Percentiles rank a stretch among this genome's conserved stretches.
These are phyloP conservation scores for Dioscorea dumetorum DNA, from an alignment of 106 monocot genomes.

Conservation along the genomic window DNA sequence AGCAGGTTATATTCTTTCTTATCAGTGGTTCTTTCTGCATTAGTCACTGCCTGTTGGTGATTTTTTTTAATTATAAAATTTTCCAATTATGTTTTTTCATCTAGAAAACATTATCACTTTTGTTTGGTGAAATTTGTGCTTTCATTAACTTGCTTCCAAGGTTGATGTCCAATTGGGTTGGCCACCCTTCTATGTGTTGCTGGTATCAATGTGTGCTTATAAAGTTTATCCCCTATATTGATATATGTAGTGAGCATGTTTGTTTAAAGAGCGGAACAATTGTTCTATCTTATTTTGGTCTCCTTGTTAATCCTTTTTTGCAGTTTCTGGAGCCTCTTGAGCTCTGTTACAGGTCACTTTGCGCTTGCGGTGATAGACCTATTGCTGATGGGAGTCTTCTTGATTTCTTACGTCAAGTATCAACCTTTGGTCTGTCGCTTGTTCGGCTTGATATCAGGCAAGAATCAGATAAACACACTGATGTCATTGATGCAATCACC, in stretches of 20 bases:
- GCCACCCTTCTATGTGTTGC: too few relatives aligned
- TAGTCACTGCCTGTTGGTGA: background rate
- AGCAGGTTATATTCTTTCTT: slow-evolving; percentile 17
- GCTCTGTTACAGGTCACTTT: slow-evolving; percentile 62
- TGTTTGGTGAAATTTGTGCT: too few relatives aligned
- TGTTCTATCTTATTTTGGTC: too few relatives aligned
- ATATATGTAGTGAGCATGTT: too few relatives aligned
- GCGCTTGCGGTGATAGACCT: slow-evolving; percentile 34
- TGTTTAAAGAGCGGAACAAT: too few relatives aligned
- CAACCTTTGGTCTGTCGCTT: slow-evolving; percentile 87
- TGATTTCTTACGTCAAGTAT: slow-evolving; percentile 69
- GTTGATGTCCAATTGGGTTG: too few relatives aligned
- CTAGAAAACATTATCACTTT: too few relatives aligned
- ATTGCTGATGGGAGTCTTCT: slow-evolving; percentile 92
- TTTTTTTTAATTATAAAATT: too few relatives aligned
- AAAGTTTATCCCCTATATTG: too few relatives aligned
- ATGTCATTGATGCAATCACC: slow-evolving; percentile 89
- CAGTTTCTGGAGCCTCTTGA: slow-evolving; percentile 89
- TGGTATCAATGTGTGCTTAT: too few relatives aligned
- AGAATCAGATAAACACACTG: slow-evolving; percentile 97
- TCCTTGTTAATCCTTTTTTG: background rate
- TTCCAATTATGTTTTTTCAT: too few relatives aligned
- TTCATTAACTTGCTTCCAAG: too few relatives aligned
- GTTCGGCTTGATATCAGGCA: slow-evolving; percentile 98
- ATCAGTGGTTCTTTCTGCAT: background rate